A percentile compares a stretch with the other conserved stretches of the same genome.
Evolutionary conservation across 2,329 filamentous ascomycete genomes (phyloP).

Genomic region (Hypoxylon sp.): DNA sequence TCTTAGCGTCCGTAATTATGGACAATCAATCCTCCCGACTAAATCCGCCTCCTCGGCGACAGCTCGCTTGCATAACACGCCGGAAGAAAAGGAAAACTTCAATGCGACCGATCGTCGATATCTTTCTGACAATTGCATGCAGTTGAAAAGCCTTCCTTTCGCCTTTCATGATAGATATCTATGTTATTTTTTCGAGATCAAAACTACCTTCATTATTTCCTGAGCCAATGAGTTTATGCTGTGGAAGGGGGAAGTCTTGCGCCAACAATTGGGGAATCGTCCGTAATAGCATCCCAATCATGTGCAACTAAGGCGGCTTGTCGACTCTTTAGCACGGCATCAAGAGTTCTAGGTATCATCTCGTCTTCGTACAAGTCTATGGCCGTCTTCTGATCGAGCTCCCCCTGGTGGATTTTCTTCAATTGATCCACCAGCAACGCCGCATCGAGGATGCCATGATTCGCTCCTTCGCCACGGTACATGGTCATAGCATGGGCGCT

Average conservation of each 20-base stretch:
- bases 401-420: constrained; percentile 14
- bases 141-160: not conserved
- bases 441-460: constrained; percentile 60
- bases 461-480: constrained; percentile 61
- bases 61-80: constrained; percentile 19
- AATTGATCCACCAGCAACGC: constrained; percentile 49
- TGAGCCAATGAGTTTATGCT: not conserved
- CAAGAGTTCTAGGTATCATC: constrained; percentile 25
- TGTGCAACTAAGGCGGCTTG: constrained; percentile 27
- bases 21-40: constrained; percentile 18
- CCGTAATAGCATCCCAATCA: constrained; percentile 31
- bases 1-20: constrained; percentile 7
- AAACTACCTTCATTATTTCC: not conserved
- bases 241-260: constrained; percentile 23
- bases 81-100: constrained; percentile 30
- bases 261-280: constrained; percentile 22
- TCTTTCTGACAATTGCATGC: not conserved
- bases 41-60: constrained; percentile 25
- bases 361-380: constrained; percentile 29
- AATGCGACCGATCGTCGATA: constrained; percentile 24
- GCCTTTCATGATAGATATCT: not conserved
- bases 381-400: constrained; percentile 16
- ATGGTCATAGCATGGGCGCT: constrained; percentile 73
- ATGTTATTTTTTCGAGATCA: not conserved
- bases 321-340: constrained; percentile 31